phyloP scores from a whole-genome alignment of 2,329 filamentous ascomycete species.

The Pochonia chlamydosporia region DNA sequence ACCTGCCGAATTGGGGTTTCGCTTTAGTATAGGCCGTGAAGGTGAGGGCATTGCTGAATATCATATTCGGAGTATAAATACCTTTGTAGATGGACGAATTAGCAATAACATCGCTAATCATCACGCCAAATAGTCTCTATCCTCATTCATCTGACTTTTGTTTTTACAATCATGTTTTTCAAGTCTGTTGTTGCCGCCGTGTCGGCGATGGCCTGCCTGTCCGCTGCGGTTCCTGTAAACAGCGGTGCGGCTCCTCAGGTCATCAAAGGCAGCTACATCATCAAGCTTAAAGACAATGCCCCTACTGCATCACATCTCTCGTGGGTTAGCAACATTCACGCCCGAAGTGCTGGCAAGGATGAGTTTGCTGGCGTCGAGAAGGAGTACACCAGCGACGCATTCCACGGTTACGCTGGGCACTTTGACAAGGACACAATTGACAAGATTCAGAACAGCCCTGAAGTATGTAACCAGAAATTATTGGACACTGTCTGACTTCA shows the following conservation, averaged over 20 bases:
- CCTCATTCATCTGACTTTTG: background rate
- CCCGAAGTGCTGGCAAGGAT: slow-evolving; percentile 45
- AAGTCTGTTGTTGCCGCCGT: background rate
- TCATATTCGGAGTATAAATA: no score
- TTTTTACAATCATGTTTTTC: background rate
- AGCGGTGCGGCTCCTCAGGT: background rate
- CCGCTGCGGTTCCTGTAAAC: background rate
- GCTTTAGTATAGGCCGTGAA: no score
- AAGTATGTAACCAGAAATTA: slow-evolving; percentile 22
- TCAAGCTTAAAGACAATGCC: slow-evolving; percentile 51
- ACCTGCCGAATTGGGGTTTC: no score
- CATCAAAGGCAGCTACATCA: slow-evolving; percentile 40
- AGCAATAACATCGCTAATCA: no score
- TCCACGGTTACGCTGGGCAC: slow-evolving; percentile 35
- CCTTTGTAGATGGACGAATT: no score
- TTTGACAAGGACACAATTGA: slow-evolving; percentile 34
- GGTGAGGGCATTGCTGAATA: no score
- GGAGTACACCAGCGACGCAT: slow-evolving; percentile 21
- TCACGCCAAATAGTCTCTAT: background rate
- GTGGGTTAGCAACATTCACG: slow-evolving; percentile 43
- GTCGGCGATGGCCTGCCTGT: background rate
- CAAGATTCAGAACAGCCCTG: slow-evolving; percentile 32
- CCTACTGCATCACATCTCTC: slow-evolving; percentile 38
- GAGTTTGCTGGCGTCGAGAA: slow-evolving; percentile 29
- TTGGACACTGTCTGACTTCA: background rate